Percentiles rank a stretch among this genome's conserved stretches.
phyloP scores from a whole-genome alignment of 2,329 filamentous ascomycete species.

The Onygenales sp. region DNA sequence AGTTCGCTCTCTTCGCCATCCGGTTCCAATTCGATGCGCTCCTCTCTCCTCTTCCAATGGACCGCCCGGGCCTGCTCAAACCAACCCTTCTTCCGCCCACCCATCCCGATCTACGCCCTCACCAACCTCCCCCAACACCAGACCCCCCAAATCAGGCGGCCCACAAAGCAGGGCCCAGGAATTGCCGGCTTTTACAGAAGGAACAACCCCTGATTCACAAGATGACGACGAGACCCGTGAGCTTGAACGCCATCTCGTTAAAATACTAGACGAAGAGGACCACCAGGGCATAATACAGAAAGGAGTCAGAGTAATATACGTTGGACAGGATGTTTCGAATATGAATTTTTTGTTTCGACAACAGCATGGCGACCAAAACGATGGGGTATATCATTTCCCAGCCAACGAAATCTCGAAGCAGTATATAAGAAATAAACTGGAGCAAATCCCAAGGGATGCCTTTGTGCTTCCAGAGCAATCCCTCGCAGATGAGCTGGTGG shows the following conservation, averaged over 20 bases:
- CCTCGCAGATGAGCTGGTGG: slow-evolving; percentile 41
- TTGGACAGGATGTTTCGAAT: slow-evolving; percentile 48
- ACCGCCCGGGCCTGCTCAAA: neutral
- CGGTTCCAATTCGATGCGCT: slow-evolving; percentile 38
- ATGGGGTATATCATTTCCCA: slow-evolving; percentile 35
- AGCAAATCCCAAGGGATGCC: slow-evolving; percentile 39
- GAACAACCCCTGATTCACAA: slow-evolving; percentile 18
- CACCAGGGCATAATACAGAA: slow-evolving; percentile 37
- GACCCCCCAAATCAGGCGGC: neutral
- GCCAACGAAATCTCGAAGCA: slow-evolving; percentile 35
- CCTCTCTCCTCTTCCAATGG: slow-evolving; percentile 14
- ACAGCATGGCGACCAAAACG: slow-evolving; percentile 32
- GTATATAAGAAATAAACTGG: slow-evolving; percentile 34
- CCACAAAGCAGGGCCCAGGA: slow-evolving; percentile 11
- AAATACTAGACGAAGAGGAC: slow-evolving; percentile 41
- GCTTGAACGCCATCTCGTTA: slow-evolving; percentile 39
- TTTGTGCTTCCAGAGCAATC: slow-evolving; percentile 40
- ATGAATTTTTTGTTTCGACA: slow-evolving; percentile 47
- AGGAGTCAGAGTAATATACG: slow-evolving; percentile 43
- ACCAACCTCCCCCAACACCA: neutral
- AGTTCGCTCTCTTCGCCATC: slow-evolving; percentile 31
- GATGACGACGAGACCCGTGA: slow-evolving; percentile 32
- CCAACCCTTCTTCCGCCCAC: slow-evolving; percentile 1
- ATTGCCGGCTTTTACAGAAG: slow-evolving; percentile 17
- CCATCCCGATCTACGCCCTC: slow-evolving; percentile 4